Evolutionary conservation across 2,329 filamentous ascomycete species (phyloP), one percentile per base, ranked within the genome.

Genomic region (Pseudogymnoascus sp.): DNA sequence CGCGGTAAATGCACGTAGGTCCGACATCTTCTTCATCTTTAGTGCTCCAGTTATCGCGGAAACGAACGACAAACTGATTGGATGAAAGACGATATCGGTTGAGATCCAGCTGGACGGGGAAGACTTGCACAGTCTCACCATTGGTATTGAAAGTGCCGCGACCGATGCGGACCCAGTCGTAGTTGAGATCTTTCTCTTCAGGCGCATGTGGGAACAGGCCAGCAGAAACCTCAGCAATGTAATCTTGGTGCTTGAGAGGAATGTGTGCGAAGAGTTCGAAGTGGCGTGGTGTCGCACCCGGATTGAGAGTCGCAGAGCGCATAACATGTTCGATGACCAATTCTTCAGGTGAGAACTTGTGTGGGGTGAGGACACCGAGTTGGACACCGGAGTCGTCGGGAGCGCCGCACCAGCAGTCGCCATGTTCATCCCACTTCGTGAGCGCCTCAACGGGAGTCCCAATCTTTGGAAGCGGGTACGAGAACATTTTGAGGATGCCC

Each of bases 401-500:
- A 3, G 78, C 80, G 4, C 88, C 86, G 73, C 93, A 97, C 89
- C 91, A 97, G 75, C 91, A 95, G 66, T 97, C 90, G 18, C 89
- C 90, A 35, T 88, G 82, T 59, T 96, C 90, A 8, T 86, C 78
- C 91, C 92, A 96, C 3, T 79, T 76, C 1, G 75, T 72, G 1
- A 96, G 79, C 0, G 89, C 91, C 0, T 79, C 74, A n/a, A 77
- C 70, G 0, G 81, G 79, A 1, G 79, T 76, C 1, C 33, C 33
- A 25, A 40, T 23, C 37, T 18, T 73, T 69, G 3, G 71, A 66
- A 18, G 62, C 10, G 42, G 72, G 62, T 35, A 71, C 35, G 4
- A 67, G 62, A 8, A 69, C 23, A 38, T 4, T 25, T 33, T 56
- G 25, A 56, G 67, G 67, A 47, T 62, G 8, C 35, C 66, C 1